phyloP scores from a whole-genome alignment of 371 early-diverging fungal genomes.

The Vairimorpha necatrix region DNA sequence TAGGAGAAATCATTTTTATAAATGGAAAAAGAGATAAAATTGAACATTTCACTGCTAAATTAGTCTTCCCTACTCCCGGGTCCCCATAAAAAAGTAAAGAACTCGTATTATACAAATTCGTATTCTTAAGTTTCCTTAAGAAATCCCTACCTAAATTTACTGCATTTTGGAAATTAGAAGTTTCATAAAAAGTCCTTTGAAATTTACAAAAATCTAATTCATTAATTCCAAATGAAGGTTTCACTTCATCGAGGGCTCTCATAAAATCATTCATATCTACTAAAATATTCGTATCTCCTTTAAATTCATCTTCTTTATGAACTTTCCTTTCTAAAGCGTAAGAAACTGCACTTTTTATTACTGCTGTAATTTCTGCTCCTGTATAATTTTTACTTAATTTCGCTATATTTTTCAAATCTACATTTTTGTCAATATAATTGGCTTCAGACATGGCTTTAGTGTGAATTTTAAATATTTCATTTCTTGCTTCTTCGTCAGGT shows the following conservation, averaged over 20 bases:
- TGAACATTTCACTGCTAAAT: conserved; percentile 88
- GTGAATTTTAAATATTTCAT: conserved; percentile 76
- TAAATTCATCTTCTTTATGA: conserved; percentile 65
- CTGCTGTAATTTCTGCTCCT: conserved; percentile 95
- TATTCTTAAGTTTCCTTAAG: conserved; percentile 66
- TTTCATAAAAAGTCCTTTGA: conserved; percentile 71
- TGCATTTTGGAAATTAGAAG: conserved; percentile 76
- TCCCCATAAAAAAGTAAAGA: conserved; percentile 71
- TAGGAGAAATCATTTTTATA: conserved; percentile 92
- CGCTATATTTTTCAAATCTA: conserved; percentile 79
- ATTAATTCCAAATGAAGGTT: conserved; percentile 89
- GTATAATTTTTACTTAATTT: conserved; percentile 91
- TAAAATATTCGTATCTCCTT: conserved; percentile 72
- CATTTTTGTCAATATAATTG: conserved; percentile 76
- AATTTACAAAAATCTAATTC: conserved; percentile 71
- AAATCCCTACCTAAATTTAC: conserved; percentile 70
- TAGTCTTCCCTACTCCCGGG: conserved; percentile 88
- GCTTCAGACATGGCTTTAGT: conserved; percentile 78
- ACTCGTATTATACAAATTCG: conserved; percentile 78
- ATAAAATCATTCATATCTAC: conserved; percentile 84
- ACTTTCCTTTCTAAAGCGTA: conserved; percentile 95
- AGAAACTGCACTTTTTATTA: conserved; percentile 93
- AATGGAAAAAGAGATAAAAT: conserved; percentile 87
- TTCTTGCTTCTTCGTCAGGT: conserved; percentile 73
- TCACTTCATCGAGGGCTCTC: conserved; percentile 85